Base-by-base conservation (phyloP, 805 yeast genomes). In the Schwanniomyces vanrijiae region DNA sequence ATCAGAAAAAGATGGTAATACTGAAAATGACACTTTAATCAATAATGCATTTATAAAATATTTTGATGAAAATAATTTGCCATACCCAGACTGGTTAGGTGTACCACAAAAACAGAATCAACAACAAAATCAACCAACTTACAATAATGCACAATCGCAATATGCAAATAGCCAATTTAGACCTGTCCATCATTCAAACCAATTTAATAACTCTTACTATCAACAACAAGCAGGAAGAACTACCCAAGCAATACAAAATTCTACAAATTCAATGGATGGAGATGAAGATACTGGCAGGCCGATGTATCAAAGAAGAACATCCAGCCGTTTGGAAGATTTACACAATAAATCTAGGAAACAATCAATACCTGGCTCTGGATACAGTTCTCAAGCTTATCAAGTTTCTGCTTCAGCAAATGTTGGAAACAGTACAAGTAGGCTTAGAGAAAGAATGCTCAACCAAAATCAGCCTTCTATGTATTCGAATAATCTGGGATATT, bases 1-100 rank as follows among this genome's bases (percentile, higher is more conserved):
- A 13, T 46, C 59, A 9, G 78, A 73, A 33, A 67, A 64, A 38
- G 78, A 73, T 55, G 78, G 78, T 4, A 44, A 47, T 42, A 47
- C 62, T 2, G 72, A 64, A 33, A 66, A 66, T 40, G 74, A 68
- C 26, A 73, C 78, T 0, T 60, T 73, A 45, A 65, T 73, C 51
- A 77, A 73, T 59, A 65, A 68, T 49, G 76, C 78, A 2, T 72
- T 73, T 49, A 71, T 71, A 34, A 65, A 64, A 43, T 69, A 66
- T 53, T 73, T 59, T 45, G 74, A 71, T 44, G 22, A 54, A 5
- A 56, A 55, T 16, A 52, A 57, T 29, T 58, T 61, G 42, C 63
- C 68, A n/a, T 73, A 66, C 45, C 78, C 78, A 20, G 76, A 71
- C 24, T 73, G 78, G 78, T 60, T 73, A 28, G 78, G 76, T 4